Evolutionary conservation across 495 filamentous ascomycete species (phyloP).

Genomic region (Penicillium malachiteum): DNA sequence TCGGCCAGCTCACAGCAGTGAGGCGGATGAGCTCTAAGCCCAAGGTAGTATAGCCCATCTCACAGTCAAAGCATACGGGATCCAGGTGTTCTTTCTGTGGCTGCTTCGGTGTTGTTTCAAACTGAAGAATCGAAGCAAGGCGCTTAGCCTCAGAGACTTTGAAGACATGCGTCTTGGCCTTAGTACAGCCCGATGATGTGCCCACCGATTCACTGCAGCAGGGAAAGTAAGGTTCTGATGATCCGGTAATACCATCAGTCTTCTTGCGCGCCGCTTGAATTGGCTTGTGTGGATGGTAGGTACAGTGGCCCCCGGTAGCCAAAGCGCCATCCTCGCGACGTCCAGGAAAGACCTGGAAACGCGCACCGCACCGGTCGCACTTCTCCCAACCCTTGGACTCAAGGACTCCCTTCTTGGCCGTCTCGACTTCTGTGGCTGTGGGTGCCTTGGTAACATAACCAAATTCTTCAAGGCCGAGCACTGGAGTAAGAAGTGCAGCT

Average conservation of each 20-base stretch:
- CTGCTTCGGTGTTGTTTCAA: slow-evolving; percentile 70
- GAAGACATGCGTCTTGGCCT: slow-evolving; percentile 75
- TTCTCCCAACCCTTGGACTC: slow-evolving; percentile 73
- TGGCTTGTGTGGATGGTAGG: slow-evolving; percentile 69
- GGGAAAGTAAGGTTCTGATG: slow-evolving; percentile 58
- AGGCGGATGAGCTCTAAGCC: slow-evolving; percentile 88
- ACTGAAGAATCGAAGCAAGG: slow-evolving; percentile 75
- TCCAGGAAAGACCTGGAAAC: slow-evolving; percentile 92
- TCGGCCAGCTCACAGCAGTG: slow-evolving; percentile 84
- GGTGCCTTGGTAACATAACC: slow-evolving; percentile 74
- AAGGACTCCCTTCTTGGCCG: slow-evolving; percentile 62
- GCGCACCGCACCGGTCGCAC: slow-evolving; percentile 80
- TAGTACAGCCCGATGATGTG: slow-evolving; percentile 68
- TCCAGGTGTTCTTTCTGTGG: slow-evolving; percentile 32
- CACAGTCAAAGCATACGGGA: slow-evolving; percentile 85
- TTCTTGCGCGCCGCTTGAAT: slow-evolving; percentile 51
- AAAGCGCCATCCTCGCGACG: slow-evolving; percentile 80
- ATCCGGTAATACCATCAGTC: slow-evolving; percentile 45
- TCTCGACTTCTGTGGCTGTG: slow-evolving; percentile 56
- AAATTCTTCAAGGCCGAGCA: slow-evolving; percentile 57
- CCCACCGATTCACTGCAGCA: slow-evolving; percentile 78
- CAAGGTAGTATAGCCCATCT: slow-evolving; percentile 91
- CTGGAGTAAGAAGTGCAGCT: slow-evolving; percentile 55
- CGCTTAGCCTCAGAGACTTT: slow-evolving; percentile 74
- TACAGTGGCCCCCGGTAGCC: slow-evolving; percentile 72